These are phyloP conservation scores for Aureobasidium melanogenum DNA, from an alignment of 2,329 filamentous ascomycete genomes.

Conservation along the genomic window DNA sequence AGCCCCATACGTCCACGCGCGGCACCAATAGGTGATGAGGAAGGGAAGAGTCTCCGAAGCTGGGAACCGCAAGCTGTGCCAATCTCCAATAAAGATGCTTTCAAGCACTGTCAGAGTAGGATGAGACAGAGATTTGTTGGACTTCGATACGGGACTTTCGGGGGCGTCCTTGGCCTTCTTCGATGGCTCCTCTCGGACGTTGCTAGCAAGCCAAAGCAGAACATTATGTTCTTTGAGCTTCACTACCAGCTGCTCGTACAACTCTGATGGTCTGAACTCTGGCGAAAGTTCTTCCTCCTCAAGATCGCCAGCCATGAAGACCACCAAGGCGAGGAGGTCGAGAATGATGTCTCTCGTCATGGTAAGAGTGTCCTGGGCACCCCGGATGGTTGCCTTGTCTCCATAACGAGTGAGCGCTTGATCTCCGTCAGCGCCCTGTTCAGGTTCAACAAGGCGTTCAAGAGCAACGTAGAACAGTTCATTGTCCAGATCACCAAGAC, in stretches of 20 bases:
- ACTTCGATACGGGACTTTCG: not conserved
- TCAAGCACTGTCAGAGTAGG: conserved; percentile 28
- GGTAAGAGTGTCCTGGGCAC: conserved; percentile 69
- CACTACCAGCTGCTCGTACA: conserved; percentile 62
- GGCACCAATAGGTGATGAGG: conserved; percentile 38
- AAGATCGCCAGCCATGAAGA: conserved; percentile 79
- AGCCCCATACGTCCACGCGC: conserved; percentile 34
- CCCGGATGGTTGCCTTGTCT: conserved; percentile 62
- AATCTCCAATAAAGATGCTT: conserved; percentile 33
- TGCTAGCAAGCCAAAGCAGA: conserved; percentile 54
- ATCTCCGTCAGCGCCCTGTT: conserved; percentile 32
- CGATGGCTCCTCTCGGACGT: conserved; percentile 39
- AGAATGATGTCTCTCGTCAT: conserved; percentile 66
- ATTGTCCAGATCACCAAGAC: conserved; percentile 42
- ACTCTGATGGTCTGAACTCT: conserved; percentile 52
- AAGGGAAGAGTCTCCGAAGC: conserved; percentile 19
- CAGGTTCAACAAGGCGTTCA: conserved; percentile 34
- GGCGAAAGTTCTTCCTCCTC: conserved; percentile 61
- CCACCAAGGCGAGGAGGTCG: conserved; percentile 71
- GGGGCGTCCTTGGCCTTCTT: conserved; percentile 10
- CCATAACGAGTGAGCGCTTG: conserved; percentile 63
- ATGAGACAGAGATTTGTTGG: conserved; percentile 2
- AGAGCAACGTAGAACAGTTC: conserved; percentile 45
- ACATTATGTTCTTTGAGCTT: conserved; percentile 66
- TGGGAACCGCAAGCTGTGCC: conserved; percentile 25